Base-by-base conservation (phyloP, 345 rosid genomes). In the Moricandia moricandioides region DNA sequence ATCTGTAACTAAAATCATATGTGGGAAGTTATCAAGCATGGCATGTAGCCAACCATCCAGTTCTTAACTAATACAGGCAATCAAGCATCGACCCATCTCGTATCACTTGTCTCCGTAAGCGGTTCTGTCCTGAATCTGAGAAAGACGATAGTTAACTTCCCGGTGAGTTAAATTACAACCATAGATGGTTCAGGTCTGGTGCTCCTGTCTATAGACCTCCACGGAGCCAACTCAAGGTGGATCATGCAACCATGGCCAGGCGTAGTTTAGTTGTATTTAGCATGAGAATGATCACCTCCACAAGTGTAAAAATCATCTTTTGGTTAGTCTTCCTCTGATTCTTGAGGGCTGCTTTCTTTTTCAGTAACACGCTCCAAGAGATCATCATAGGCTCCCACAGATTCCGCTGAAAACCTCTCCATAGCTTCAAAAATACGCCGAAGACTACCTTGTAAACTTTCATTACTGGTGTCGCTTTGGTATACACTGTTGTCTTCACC, bases 391-490 rank as follows among this genome's bases (percentile, higher is more conserved):
- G 81, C 90, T 70, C 78, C 87, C 82, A 75, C 2, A 6, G 92
- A 90, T 54, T 86, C 89, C 0, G 82, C 84, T 18, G 80, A 69
- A 75, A 90, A 92, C 72, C 74, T 90, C 87, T 92, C 97, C 97
- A 95, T 83, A 40, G 97, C 92, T 79, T 88, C 89, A 40, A 92
- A 92, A 56, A 90, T 85, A 51, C 81, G 80, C 66, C 72, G 91
- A 73, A 95, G 82, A 69, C 90, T 83, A 18, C 85, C 88, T 68
- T 90, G 88, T 37, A 95, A 68, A 78, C 84, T 89, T 39, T 75
- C 78, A 37, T 76, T 87, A 64, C 85, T 82, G 61, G 92, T 83
- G 67, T 90, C 96, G 49, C 91, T 88, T 79, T 82, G 96, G 79
- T 87, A 88, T 6, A 89, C 92, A 12, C 74, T 27, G 51, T 75